Evolutionary conservation across 306 rosid genomes (phyloP).

Genomic region (Herpetospermum pedunculosum): DNA sequence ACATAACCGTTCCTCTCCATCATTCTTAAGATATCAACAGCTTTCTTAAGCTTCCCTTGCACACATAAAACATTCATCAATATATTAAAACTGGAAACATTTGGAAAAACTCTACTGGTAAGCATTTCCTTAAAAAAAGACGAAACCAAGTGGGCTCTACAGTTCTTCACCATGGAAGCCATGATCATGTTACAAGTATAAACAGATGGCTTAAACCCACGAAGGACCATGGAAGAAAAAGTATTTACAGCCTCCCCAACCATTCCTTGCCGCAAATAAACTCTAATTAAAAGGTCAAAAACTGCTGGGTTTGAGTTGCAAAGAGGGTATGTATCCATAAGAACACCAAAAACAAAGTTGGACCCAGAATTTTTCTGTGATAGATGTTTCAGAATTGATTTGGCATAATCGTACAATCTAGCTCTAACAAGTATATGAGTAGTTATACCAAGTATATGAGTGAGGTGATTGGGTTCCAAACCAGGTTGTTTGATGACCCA

Average conservation of each 20-base stretch:
- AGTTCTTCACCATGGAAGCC: slow-evolving; percentile 48
- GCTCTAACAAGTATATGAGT: slow-evolving; percentile 66
- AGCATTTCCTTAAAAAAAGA: slow-evolving; percentile 59
- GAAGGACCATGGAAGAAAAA: slow-evolving; percentile 44
- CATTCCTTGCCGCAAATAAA: slow-evolving; percentile 47
- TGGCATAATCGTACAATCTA: slow-evolving; percentile 56
- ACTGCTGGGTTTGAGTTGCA: slow-evolving; percentile 71
- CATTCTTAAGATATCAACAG: slow-evolving; percentile 36
- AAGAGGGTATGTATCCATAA: slow-evolving; percentile 61
- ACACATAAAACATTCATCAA: slow-evolving; percentile 45
- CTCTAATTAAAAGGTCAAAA: slow-evolving; percentile 58
- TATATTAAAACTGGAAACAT: slow-evolving; percentile 56
- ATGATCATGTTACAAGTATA: slow-evolving; percentile 65
- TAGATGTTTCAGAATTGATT: slow-evolving; percentile 35
- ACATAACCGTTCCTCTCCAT: slow-evolving; percentile 51
- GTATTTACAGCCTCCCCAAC: slow-evolving; percentile 41
- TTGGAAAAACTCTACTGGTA: slow-evolving; percentile 34
- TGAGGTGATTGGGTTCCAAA: slow-evolving; percentile 49
- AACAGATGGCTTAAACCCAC: slow-evolving; percentile 58
- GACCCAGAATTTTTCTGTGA: slow-evolving; percentile 32
- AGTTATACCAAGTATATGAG: slow-evolving; percentile 44
- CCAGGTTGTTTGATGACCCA: slow-evolving; percentile 56
- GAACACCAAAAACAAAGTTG: slow-evolving; percentile 35
- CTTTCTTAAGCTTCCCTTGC: slow-evolving; percentile 52
- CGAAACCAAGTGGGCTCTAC: slow-evolving; percentile 33